Percentiles rank a stretch among this genome's conserved stretches.
phyloP scores from a whole-genome alignment of 495 filamentous ascomycete genomes.

The Jackrogersella multiformis region DNA sequence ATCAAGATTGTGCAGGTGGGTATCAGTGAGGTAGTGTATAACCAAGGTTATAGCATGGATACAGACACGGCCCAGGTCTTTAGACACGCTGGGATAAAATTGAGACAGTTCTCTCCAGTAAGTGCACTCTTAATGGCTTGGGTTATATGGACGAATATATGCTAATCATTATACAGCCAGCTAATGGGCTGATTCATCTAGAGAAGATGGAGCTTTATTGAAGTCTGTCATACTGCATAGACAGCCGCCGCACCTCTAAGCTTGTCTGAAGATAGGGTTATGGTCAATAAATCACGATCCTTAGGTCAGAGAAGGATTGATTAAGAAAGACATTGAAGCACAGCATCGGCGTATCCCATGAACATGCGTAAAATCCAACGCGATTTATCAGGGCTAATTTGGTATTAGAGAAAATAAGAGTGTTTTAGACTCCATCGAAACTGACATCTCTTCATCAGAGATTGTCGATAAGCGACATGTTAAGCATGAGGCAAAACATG shows the following conservation, averaged over 20 bases:
- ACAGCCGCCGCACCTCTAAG: background rate
- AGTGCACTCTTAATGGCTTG: conserved; percentile 42
- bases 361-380: background rate
- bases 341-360: background rate
- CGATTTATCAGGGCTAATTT: conserved; percentile 23
- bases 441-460: conserved; percentile 32
- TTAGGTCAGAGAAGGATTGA: too few species aligned
- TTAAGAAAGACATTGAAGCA: background rate
- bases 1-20: conserved; percentile 98
- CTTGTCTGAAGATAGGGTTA: background rate
- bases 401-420: conserved; percentile 42
- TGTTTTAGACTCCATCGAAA: conserved; percentile 29
- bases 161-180: conserved; percentile 52
- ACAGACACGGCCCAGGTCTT: conserved; percentile 82
- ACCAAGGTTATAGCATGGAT: conserved; percentile 94
- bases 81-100: conserved; percentile 73
- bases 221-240: background rate
- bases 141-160: background rate
- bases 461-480: conserved; percentile 32
- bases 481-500: conserved; percentile 31
- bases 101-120: conserved; percentile 86
- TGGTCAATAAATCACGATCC: background rate
- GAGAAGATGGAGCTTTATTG: conserved; percentile 55
- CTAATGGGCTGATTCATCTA: conserved; percentile 62
- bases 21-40: conserved; percentile 94